Evolutionary conservation across 176 grass and related monocot genomes (phyloP), one percentile per base, ranked within the genome.

Genomic region (Tuctoria greenei): DNA sequence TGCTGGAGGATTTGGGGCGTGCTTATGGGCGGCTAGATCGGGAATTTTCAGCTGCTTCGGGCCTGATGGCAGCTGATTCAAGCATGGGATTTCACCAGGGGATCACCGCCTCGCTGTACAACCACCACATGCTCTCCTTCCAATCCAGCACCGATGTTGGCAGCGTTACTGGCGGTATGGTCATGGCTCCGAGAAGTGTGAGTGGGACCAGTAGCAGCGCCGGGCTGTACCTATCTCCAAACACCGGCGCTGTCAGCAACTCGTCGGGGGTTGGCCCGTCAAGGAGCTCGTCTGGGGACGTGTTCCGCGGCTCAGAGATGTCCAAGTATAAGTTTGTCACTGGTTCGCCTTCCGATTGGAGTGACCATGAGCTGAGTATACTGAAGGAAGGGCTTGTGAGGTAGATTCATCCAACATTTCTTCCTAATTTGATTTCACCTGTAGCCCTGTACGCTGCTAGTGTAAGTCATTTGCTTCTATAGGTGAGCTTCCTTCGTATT

Each of bases 41-140:
- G 64, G 46, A 58, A 25, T 49, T 75, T 54, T 40, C 75, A 50
- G 64, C 57, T 78, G 69, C 50, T 62, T 70, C 21, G 20, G 45
- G 73, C 47, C 38, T 44, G 44, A 98, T 92, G 91, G 81, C 95
- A 21, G 87, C 92, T 40, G 96, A 99, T 86, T 90, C 87, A 28
- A 78, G 92, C 83, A 92, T 90, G 87, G 85, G 87, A 27, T 95
- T 99, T 76, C 85, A 95, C 61, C 89, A 92, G 74, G 87, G 87
- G 74, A 82, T 84, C 61, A 82, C 87, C 38, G 35, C 89, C 65
- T 86, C 91, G 7, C 55, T 88, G 25, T 88, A 90, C 87, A 87
- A 85, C 56, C 95, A 88, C 23, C 89, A 92, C 65, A 84, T 95
- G 79, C 85, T 99, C 31, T 92, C 96, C 34, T 99, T 99, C 75